A percentile compares a stretch with the other conserved stretches of the same genome.
phyloP scores from a whole-genome alignment of 2,329 filamentous ascomycete species.

The Calonectria hawksworthii region DNA sequence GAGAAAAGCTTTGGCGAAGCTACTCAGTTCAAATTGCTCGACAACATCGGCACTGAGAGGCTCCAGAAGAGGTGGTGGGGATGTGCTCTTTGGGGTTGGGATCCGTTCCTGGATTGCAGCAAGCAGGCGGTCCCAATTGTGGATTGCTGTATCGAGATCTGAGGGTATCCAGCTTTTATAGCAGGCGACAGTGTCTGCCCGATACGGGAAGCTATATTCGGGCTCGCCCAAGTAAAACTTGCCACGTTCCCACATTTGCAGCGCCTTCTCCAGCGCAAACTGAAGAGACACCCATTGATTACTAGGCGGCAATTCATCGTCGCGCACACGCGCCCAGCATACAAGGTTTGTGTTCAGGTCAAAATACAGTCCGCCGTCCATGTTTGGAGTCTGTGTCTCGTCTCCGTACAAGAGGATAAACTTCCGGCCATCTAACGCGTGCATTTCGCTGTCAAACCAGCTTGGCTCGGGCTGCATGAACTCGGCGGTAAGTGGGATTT shows the following conservation, averaged over 20 bases:
- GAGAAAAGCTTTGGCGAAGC: constrained; percentile 2
- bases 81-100: not conserved
- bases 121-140: not conserved
- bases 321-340: not conserved
- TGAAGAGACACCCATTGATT: not conserved
- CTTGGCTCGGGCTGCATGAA: not conserved
- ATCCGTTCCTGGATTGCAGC: not conserved
- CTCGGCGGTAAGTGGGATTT: not conserved
- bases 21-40: not conserved
- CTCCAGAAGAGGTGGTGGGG: not conserved
- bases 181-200: not conserved
- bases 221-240: not conserved
- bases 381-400: not conserved
- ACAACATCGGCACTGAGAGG: not conserved
- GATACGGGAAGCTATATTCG: not conserved
- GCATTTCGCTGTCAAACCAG: not conserved
- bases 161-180: not conserved
- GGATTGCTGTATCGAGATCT: not conserved
- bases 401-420: not conserved
- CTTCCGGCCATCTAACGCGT: not conserved
- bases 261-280: not conserved
- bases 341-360: not conserved
- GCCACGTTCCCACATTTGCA: not conserved
- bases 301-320: not conserved
- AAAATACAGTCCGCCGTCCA: not conserved